A percentile compares a stretch with the other conserved stretches of the same genome.
phyloP scores from a whole-genome alignment of 352 stramenopile species.

The Globisporangium takayamanum region DNA sequence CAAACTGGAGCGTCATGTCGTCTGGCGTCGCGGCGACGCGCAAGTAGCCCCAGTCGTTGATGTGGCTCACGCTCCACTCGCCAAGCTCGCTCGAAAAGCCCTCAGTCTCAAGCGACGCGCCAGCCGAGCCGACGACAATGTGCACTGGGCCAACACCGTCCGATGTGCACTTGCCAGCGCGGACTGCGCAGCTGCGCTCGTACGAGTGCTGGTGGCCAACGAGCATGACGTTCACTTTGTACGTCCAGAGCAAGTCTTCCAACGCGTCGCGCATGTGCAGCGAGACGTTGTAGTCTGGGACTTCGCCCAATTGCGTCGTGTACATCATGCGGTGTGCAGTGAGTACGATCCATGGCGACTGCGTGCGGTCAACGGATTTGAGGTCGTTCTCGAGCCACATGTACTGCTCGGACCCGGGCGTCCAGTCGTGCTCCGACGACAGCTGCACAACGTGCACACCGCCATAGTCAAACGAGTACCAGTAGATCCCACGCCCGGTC shows the following conservation, averaged over 20 bases:
- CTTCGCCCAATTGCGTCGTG: constrained; percentile 67
- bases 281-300: constrained; percentile 60
- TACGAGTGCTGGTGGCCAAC: constrained; percentile 92
- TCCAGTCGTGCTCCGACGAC: constrained; percentile 88
- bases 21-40: constrained; percentile 53
- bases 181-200: constrained; percentile 83
- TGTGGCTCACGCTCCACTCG: constrained; percentile 72
- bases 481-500: constrained; percentile 66
- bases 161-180: constrained; percentile 56
- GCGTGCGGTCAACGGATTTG: constrained; percentile 57
- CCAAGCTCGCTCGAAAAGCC: constrained; percentile 63
- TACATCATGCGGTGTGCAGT: constrained; percentile 90
- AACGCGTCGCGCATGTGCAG: constrained; percentile 83
- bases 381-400: constrained; percentile 83
- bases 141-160: constrained; percentile 78
- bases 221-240: constrained; percentile 90
- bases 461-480: constrained; percentile 87
- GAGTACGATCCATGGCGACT: constrained; percentile 89
- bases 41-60: constrained; percentile 77
- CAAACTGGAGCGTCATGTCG: constrained; percentile 69
- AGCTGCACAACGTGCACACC: constrained; percentile 89
- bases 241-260: constrained; percentile 81
- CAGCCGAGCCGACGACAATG: constrained; percentile 82
- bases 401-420: constrained; percentile 78
- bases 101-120: constrained; percentile 57